These are phyloP conservation scores for Colletotrichum camelliae DNA, from an alignment of 2,329 filamentous ascomycete genomes.

Conservation along the genomic window DNA sequence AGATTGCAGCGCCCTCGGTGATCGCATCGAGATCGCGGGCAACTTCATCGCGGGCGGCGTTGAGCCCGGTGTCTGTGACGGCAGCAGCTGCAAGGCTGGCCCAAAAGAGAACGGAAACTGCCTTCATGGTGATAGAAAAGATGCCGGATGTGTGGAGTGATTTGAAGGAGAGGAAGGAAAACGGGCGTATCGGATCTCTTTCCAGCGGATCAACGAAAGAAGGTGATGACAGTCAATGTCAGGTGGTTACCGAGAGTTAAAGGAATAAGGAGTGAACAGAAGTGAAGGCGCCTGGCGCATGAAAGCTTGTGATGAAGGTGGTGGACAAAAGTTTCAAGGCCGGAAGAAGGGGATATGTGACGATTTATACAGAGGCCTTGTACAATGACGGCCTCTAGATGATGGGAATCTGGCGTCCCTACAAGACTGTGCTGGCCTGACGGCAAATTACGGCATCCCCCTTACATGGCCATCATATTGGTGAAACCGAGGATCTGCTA, in stretches of 20 bases:
- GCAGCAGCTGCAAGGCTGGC: slow-evolving; percentile 6
- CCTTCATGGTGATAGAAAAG: not conserved
- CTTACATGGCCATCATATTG: not conserved
- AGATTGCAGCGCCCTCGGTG: not conserved
- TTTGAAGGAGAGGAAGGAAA: not conserved
- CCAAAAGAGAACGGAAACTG: slow-evolving; percentile 1
- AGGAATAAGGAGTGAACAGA: not conserved
- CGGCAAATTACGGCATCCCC: not conserved
- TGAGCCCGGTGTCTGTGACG: not conserved
- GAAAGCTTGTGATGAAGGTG: not conserved
- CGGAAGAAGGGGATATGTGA: not conserved
- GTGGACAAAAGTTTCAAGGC: not conserved
- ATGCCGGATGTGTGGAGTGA: not conserved
- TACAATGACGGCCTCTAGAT: not conserved
- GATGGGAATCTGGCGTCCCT: not conserved
- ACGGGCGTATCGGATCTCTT: not conserved
- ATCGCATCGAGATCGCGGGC: not conserved
- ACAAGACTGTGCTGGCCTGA: not conserved
- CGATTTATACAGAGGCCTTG: not conserved
- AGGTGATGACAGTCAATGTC: not conserved
- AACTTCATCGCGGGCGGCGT: not conserved
- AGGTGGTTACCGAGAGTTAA: not conserved
- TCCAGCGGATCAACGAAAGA: not conserved
- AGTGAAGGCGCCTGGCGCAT: not conserved
- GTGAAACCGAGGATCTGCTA: not conserved